Conservation (phyloP, 495 filamentous ascomycete species). For the Trichoderma gamsii region DNA sequence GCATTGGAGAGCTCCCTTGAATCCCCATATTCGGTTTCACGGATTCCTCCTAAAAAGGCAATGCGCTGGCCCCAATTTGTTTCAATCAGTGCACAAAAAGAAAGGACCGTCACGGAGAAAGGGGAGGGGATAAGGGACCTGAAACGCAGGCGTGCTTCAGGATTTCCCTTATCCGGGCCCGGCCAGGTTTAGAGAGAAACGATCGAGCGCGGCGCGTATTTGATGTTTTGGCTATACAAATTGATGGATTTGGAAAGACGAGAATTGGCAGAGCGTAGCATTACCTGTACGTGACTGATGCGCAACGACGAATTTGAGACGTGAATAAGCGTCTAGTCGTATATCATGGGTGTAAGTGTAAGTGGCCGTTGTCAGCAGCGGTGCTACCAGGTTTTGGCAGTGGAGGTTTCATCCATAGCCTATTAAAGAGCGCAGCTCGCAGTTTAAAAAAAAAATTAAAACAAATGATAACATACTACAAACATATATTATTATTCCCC, state of each 20-base stretch:
- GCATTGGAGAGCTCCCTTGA: no score
- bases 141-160: conserved; percentile 14
- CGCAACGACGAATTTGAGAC: background rate
- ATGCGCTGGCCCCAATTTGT: background rate
- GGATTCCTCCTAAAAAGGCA: background rate
- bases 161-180: background rate
- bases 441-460: no score
- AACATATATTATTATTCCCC: no score
- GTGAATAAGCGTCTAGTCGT: background rate
- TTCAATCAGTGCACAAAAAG: background rate
- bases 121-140: conserved; percentile 5
- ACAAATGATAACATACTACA: no score
- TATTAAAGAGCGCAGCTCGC: no score
- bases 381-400: no score
- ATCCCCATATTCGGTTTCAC: background rate
- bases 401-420: no score
- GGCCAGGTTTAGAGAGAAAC: background rate
- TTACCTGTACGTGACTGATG: background rate
- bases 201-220: background rate
- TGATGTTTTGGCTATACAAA: background rate
- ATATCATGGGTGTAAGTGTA: background rate
- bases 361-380: no score
- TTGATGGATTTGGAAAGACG: background rate
- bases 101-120: background rate
- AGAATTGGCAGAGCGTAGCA: background rate